Conservation (phyloP, 164 flowering plant genomes). For the Vitis labrusca region DNA sequence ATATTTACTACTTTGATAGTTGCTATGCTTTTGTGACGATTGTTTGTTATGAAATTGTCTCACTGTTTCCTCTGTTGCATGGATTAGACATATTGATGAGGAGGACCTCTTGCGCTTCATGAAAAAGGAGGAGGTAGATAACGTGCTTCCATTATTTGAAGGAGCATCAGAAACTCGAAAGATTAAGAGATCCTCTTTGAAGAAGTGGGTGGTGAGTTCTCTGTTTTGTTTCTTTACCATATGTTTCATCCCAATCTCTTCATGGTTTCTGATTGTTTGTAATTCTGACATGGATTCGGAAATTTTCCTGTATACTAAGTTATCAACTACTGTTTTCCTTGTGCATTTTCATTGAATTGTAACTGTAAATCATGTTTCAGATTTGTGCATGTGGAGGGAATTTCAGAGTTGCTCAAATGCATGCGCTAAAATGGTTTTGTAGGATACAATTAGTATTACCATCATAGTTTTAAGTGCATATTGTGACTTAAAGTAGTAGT, state of each 20-base stretch:
- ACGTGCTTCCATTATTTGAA: conserved; percentile 42
- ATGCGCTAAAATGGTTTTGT: too few species aligned
- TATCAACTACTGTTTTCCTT: too few species aligned
- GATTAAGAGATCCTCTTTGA: conserved; percentile 41
- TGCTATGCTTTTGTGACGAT: neutral
- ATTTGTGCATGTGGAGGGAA: too few species aligned
- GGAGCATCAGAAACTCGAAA: conserved; percentile 44
- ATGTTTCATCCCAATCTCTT: too few species aligned
- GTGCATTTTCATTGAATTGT: neutral
- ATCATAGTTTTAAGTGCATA: too few species aligned
- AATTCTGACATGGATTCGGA: too few species aligned
- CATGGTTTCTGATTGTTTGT: neutral
- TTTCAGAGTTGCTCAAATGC: too few species aligned
- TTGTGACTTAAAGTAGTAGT: neutral
- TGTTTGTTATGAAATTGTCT: neutral
- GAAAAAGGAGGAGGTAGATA: conserved; percentile 36
- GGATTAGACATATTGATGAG: conserved; percentile 43
- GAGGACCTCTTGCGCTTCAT: conserved; percentile 53
- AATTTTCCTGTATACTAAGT: too few species aligned
- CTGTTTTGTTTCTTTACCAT: too few species aligned
- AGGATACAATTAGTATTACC: too few species aligned
- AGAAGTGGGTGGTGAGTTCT: conserved; percentile 56
- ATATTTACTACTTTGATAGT: neutral
- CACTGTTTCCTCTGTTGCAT: conserved; percentile 9
- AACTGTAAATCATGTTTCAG: too few species aligned